Conservation (phyloP, 192 early-diverging fungal species). For the Piromyces sp. region DNA sequence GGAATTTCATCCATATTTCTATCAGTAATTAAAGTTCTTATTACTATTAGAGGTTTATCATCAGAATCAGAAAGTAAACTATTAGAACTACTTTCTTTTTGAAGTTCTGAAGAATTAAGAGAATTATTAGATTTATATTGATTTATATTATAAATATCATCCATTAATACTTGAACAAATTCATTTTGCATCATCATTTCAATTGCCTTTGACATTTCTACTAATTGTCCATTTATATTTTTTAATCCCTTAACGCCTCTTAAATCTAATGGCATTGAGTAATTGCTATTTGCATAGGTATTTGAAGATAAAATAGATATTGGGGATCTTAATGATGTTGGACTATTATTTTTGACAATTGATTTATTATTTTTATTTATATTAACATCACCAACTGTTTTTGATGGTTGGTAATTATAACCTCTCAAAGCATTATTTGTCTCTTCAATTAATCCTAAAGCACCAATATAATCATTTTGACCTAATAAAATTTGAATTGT, state of each 20-base stretch:
- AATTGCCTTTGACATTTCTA: slow-evolving; percentile 43
- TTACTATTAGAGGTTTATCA: slow-evolving; percentile 1
- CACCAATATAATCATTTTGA: slow-evolving; percentile 71
- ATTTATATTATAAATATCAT: slow-evolving; percentile 38
- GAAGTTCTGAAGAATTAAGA: not conserved
- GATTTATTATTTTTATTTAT: slow-evolving; percentile 5
- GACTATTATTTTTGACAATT: slow-evolving; percentile 2
- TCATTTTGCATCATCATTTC: slow-evolving; percentile 59
- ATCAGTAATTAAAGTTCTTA: not conserved
- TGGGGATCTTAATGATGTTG: slow-evolving; percentile 5
- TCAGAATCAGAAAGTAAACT: not conserved
- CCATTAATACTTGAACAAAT: slow-evolving; percentile 38
- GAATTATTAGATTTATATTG: slow-evolving; percentile 25
- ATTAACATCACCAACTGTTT: slow-evolving; percentile 14
- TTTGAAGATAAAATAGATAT: slow-evolving; percentile 15
- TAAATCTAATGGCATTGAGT: slow-evolving; percentile 31
- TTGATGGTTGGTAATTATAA: not conserved
- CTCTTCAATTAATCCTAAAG: slow-evolving; percentile 76
- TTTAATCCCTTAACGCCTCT: slow-evolving; percentile 34
- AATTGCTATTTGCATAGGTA: slow-evolving; percentile 18
- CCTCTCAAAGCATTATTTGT: slow-evolving; percentile 38
- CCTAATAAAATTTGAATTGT: slow-evolving; percentile 66
- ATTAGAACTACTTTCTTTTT: slow-evolving; percentile 14
- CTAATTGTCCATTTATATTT: slow-evolving; percentile 40
- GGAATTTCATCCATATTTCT: slow-evolving; percentile 1